Conservation (phyloP, 2,329 filamentous ascomycete species). For the Penicillium oxalicum region DNA sequence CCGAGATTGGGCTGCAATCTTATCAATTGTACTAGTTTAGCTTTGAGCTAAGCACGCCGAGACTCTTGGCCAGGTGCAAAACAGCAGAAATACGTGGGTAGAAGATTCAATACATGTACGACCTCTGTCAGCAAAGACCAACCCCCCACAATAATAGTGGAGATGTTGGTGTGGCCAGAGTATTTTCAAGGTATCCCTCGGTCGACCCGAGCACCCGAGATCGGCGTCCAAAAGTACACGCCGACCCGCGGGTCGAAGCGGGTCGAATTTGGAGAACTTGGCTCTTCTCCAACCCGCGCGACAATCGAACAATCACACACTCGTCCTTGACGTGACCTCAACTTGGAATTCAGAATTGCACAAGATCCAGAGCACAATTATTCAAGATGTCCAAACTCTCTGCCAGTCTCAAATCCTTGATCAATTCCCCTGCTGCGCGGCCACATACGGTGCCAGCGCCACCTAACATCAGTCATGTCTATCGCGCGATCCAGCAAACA, state of each 20-base stretch:
- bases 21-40: background rate
- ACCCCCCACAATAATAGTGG: no score
- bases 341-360: background rate
- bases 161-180: no score
- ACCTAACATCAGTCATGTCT: conserved; percentile 57
- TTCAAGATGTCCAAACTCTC: conserved; percentile 66
- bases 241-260: conserved; percentile 3
- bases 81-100: background rate
- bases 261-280: conserved; percentile 2
- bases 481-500: conserved; percentile 57
- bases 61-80: background rate
- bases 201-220: background rate
- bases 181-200: background rate
- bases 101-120: no score
- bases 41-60: no score
- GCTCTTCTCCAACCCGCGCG: background rate
- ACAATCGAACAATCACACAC: no score
- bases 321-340: background rate
- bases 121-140: no score
- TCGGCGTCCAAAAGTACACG: conserved; percentile 7
- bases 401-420: conserved; percentile 63
- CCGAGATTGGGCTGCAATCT: no score
- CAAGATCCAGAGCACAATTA: background rate
- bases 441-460: conserved; percentile 62
- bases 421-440: conserved; percentile 62